Base-by-base conservation (phyloP, 768 basidiomycete species). In the Macrolepiota fuliginosa region DNA sequence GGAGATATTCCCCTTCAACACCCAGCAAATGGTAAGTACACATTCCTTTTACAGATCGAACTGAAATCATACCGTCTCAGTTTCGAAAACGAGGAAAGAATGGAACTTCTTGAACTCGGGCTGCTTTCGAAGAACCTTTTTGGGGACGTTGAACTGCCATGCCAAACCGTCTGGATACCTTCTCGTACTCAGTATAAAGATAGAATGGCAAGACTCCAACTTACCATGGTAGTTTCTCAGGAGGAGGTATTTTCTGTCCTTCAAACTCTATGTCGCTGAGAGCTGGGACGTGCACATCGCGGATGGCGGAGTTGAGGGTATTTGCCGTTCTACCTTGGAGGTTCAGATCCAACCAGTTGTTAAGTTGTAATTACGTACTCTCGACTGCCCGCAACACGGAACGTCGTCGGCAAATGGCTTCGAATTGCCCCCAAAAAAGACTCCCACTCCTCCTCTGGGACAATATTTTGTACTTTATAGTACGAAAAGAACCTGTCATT, bases 101-200 rank as follows among this genome's bases (percentile, higher is more conserved):
- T 98, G 97, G 66, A 99, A 98, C 70, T 87, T 90, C 69, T 92
- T 93, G 79, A 97, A 96, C 69, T 95, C 92, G 5, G 88, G 87
- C 4, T 86, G 86, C 69, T 92, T 96, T 55, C 97, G 85, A 36
- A 99, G 77, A 1, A 91, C 87, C 57, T 89, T 87, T 72, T 98
- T 98, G 9, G 92, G 83, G 1, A 96, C 90, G 66, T 95, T 92
- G 72, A 98, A 86, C 67, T 97, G 94, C 97, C 97, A 99, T 10
- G 92, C 97, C 12, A 97, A 82, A n/a, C 89, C 89, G 11, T 90
- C 90, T 11, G 96, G 95, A 74, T 97, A 98, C 94, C 94, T 94
- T 59, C 47, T 40, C 29, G 61, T 52, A 29, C 53, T 68, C 58
- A 60, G 60, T 29, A 50, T 54, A 46, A 54, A 57, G 17, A 61